A percentile compares a stretch with the other conserved stretches of the same genome.
Evolutionary conservation across 257 asterid species (phyloP).

Genomic region (Fraxinus anomala): DNA sequence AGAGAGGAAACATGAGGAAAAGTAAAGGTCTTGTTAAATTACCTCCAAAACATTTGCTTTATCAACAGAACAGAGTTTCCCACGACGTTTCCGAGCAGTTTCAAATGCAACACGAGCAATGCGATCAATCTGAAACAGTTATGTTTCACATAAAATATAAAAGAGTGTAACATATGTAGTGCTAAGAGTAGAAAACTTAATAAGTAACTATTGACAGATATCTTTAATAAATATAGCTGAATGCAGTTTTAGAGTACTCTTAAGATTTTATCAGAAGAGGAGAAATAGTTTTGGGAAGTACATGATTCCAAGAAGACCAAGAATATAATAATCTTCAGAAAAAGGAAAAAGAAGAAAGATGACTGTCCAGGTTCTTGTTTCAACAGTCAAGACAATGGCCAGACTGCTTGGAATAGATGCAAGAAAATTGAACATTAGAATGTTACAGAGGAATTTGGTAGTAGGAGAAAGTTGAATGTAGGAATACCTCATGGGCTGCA

Average conservation of each 20-base stretch:
- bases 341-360: not conserved
- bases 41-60: conserved; percentile 99
- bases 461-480: conserved; percentile 21
- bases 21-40: conserved; percentile 13
- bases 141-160: conserved; percentile 9
- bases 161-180: not conserved
- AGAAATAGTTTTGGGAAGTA: not conserved
- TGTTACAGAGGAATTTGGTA: not conserved
- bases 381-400: not conserved
- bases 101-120: conserved; percentile 96
- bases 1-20: conserved; percentile 1
- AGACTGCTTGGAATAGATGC: not conserved
- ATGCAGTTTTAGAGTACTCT: no score
- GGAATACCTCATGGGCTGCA: conserved; percentile 73
- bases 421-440: not conserved
- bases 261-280: not conserved
- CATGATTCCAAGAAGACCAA: not conserved
- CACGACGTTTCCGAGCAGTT: conserved; percentile 85
- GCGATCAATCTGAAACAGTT: conserved; percentile 73
- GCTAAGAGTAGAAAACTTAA: not conserved
- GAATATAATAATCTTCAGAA: not conserved
- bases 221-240: not conserved
- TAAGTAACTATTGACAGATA: no score
- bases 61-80: conserved; percentile 94
- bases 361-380: not conserved